A percentile compares a stretch with the other conserved stretches of the same genome.
phyloP scores from a whole-genome alignment of 768 basidiomycete genomes.

The Suillus spraguei region DNA sequence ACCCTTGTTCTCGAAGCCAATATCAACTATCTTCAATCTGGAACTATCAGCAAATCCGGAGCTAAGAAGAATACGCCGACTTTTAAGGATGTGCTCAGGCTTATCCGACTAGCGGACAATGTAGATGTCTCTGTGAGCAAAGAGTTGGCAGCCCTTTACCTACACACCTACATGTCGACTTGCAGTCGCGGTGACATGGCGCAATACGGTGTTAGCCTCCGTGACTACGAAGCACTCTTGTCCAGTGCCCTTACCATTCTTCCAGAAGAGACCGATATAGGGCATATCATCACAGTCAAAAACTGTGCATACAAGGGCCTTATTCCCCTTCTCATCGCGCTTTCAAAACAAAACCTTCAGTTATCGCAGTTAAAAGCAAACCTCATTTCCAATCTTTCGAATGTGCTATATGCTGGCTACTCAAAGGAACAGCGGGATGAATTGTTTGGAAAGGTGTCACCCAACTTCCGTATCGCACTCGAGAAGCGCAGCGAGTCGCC shows the following conservation, averaged over 20 bases:
- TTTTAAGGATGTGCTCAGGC: constrained; percentile 33
- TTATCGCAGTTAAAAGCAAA: constrained; percentile 30
- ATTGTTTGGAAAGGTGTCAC: constrained; percentile 22
- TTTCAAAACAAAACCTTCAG: constrained; percentile 35
- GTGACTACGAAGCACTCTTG: constrained; percentile 50
- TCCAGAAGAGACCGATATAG: constrained; percentile 20
- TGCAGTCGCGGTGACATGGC: constrained; percentile 30
- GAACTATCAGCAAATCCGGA: constrained; percentile 11
- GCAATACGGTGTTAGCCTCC: constrained; percentile 30
- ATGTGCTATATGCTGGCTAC: constrained; percentile 25
- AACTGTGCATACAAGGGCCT: constrained; percentile 42
- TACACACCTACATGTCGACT: constrained; percentile 49
- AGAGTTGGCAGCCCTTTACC: constrained; percentile 38
- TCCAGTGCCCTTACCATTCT: constrained; percentile 39
- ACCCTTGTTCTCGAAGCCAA: constrained; percentile 48
- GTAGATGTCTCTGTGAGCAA: background rate
- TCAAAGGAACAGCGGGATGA: constrained; percentile 23
- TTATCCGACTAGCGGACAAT: constrained; percentile 18
- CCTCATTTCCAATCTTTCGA: constrained; percentile 22
- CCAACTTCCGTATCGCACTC: constrained; percentile 7
- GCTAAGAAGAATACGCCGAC: constrained; percentile 16
- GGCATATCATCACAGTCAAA: constrained; percentile 19
- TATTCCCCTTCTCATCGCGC: constrained; percentile 43
- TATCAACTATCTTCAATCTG: constrained; percentile 33
- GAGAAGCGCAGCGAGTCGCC: background rate